A percentile compares a stretch with the other conserved stretches of the same genome.
Evolutionary conservation across 2,329 filamentous ascomycete genomes (phyloP).

Genomic region (Rutstroemia sydowiana): DNA sequence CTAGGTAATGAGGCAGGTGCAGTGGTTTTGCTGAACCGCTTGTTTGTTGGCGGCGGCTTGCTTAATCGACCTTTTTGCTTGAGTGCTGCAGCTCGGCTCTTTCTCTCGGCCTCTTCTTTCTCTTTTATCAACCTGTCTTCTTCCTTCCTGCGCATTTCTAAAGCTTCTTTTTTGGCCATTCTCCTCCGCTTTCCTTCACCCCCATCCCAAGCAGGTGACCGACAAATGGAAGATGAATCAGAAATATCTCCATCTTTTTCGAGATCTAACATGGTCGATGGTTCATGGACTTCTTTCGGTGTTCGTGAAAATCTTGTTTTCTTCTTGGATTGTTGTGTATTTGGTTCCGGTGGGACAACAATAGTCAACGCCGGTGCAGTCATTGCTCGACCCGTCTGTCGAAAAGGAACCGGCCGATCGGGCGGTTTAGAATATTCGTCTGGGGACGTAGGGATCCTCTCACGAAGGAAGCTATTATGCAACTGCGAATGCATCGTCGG

Average conservation of each 20-base stretch:
- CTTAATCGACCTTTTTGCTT: slow-evolving; percentile 24
- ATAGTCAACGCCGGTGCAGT: slow-evolving; percentile 18
- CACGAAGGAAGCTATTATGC: slow-evolving; percentile 3
- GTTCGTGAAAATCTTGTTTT: background rate
- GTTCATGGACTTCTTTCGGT: background rate
- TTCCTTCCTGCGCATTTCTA: slow-evolving; percentile 37
- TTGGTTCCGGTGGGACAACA: slow-evolving; percentile 12
- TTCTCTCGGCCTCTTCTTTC: slow-evolving; percentile 34
- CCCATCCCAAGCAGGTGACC: slow-evolving; percentile 56
- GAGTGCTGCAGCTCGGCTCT: slow-evolving; percentile 17
- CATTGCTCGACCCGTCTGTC: slow-evolving; percentile 18
- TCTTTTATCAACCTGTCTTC: slow-evolving; percentile 34
- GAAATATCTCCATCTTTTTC: slow-evolving; percentile 17
- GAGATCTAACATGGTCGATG: background rate
- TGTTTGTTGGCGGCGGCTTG: slow-evolving; percentile 25
- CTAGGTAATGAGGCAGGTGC: background rate
- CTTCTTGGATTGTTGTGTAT: background rate
- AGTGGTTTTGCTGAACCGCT: slow-evolving; percentile 1
- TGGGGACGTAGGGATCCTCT: slow-evolving; percentile 3
- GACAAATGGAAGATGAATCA: slow-evolving; percentile 41
- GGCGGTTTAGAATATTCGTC: slow-evolving; percentile 10
- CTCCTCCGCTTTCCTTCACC: slow-evolving; percentile 42
- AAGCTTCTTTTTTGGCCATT: slow-evolving; percentile 35
- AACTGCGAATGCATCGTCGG: background rate
- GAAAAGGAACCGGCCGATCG: slow-evolving; percentile 5